phyloP scores from a whole-genome alignment of 1,284 basidiomycete species.

The Apiotrichum akiyoshidainum region DNA sequence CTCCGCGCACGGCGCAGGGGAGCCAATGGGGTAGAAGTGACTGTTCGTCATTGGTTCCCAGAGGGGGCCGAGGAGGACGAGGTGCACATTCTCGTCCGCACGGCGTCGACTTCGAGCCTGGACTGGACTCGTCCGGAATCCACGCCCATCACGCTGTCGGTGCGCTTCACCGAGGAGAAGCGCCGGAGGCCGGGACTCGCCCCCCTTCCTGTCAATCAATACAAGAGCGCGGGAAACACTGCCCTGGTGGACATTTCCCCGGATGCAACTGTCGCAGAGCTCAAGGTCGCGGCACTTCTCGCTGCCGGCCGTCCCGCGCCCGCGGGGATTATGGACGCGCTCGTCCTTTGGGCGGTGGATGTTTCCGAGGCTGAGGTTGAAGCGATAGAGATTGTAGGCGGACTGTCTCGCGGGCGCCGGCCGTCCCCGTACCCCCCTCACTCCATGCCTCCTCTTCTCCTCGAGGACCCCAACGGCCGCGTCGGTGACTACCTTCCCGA shows the following conservation, averaged over 20 bases:
- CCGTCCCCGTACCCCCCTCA: conserved; percentile 36
- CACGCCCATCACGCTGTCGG: conserved; percentile 11
- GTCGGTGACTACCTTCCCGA: conserved; percentile 38
- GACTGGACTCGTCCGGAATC: conserved; percentile 7
- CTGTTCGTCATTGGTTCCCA: conserved; percentile 25
- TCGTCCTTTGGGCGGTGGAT: conserved; percentile 45
- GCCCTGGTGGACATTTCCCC: conserved; percentile 35
- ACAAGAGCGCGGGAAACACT: conserved; percentile 18
- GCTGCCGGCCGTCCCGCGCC: conserved; percentile 29
- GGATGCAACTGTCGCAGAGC: conserved; percentile 31
- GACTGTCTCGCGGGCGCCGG: conserved; percentile 39
- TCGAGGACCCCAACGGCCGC: conserved; percentile 28
- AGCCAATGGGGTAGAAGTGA: conserved; percentile 1
- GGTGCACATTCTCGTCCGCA: conserved; percentile 36
- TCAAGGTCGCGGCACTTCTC: conserved; percentile 37
- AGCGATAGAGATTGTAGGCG: conserved; percentile 40
- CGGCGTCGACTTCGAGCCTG: conserved; percentile 10
- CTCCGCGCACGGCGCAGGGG: conserved; percentile 7
- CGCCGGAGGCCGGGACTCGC: background rate
- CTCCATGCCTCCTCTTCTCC: conserved; percentile 31
- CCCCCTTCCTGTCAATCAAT: background rate
- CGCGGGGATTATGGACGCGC: conserved; percentile 20
- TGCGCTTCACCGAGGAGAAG: conserved; percentile 8
- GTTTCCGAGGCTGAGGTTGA: conserved; percentile 43
- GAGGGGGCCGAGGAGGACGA: background rate